phyloP scores from a whole-genome alignment of 140 eudicot species.

The Senecio squalidus region DNA sequence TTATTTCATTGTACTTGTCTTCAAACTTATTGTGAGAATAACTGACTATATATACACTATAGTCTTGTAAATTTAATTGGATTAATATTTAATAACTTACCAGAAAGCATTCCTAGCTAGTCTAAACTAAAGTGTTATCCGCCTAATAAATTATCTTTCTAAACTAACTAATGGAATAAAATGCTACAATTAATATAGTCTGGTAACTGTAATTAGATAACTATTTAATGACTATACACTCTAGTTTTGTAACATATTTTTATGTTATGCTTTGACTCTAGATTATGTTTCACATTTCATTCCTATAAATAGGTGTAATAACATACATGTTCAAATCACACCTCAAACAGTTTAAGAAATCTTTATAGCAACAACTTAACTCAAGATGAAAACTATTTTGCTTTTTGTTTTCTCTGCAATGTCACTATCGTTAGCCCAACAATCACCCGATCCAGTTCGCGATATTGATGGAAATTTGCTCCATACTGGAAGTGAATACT shows the following conservation, averaged over 20 bases:
- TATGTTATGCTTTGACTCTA: neutral
- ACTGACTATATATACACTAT: neutral
- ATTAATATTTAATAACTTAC: too few relatives aligned
- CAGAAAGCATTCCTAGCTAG: too few relatives aligned
- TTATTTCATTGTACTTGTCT: neutral
- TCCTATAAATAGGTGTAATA: neutral
- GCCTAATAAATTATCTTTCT: too few relatives aligned
- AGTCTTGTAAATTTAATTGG: too few relatives aligned
- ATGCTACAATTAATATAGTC: too few relatives aligned
- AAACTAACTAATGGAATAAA: too few relatives aligned
- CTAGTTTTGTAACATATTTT: neutral
- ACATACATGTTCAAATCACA: neutral
- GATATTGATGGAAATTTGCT: neutral
- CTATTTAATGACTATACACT: neutral
- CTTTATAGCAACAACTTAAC: neutral
- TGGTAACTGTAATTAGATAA: neutral
- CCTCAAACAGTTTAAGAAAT: neutral
- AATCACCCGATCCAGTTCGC: neutral
- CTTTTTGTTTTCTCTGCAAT: neutral
- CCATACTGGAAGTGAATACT: neutral
- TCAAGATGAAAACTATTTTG: neutral
- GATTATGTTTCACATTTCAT: neutral
- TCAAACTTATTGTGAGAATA: constrained; percentile 1
- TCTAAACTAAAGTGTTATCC: too few relatives aligned
- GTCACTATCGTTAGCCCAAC: neutral